phyloP scores from a whole-genome alignment of 441 rosid genomes.

The Aquilaria agallochum region DNA sequence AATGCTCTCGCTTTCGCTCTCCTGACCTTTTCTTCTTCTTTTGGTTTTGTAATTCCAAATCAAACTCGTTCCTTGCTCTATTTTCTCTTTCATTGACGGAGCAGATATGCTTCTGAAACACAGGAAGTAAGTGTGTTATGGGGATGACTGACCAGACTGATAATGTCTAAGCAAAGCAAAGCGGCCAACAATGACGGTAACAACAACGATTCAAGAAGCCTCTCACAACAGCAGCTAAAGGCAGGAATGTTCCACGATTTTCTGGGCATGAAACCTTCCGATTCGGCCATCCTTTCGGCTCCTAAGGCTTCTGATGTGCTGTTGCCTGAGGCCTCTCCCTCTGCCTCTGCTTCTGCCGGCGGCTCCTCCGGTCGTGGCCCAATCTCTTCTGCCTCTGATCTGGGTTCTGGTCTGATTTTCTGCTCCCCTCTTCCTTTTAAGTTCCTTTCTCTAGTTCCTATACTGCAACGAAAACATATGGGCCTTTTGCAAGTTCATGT shows the following conservation, averaged over 20 bases:
- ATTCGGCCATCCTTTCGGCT: constrained; percentile 37
- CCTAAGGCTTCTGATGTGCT: constrained; percentile 30
- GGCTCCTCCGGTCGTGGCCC: constrained; percentile 38
- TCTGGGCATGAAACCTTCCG: constrained; percentile 55
- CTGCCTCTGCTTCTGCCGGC: constrained; percentile 35
- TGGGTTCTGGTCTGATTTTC: constrained; percentile 47
- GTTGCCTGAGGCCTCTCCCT: constrained; percentile 29
- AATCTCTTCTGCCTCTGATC: constrained; percentile 82
- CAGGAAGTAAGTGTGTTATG: constrained; percentile 14
- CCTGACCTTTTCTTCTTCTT: constrained; percentile 5
- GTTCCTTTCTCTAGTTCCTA: neutral
- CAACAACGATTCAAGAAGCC: constrained; percentile 15
- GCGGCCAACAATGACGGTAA: constrained; percentile 24
- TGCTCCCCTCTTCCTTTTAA: constrained; percentile 3
- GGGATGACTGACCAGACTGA: constrained; percentile 42
- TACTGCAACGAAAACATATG: neutral
- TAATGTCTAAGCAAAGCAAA: constrained; percentile 40
- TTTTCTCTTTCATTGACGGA: constrained; percentile 14
- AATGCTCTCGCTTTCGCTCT: constrained; percentile 19
- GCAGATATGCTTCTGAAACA: constrained; percentile 13
- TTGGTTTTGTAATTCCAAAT: constrained; percentile 25
- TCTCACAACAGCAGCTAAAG: constrained; percentile 33
- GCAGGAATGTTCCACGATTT: constrained; percentile 78
- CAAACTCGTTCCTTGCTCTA: constrained; percentile 17
- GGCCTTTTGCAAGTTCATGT: neutral